These are phyloP conservation scores for Penicillium odoratum DNA, from an alignment of 495 filamentous ascomycete species.

Conservation along the genomic window DNA sequence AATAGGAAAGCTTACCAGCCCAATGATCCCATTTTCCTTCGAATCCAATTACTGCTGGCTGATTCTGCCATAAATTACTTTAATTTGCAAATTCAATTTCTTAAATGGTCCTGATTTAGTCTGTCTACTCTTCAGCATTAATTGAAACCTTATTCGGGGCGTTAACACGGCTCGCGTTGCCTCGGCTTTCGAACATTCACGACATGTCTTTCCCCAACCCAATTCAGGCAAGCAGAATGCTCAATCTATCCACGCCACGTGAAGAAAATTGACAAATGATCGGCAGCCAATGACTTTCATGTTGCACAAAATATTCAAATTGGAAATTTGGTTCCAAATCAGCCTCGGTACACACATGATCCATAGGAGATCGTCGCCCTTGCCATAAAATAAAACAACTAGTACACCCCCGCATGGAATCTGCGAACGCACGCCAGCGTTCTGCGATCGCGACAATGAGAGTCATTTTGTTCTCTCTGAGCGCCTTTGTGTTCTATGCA, in stretches of 20 bases:
- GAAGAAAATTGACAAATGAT: slow-evolving; percentile 16
- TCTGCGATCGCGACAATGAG: slow-evolving; percentile 7
- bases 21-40: too few relatives aligned
- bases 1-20: too few relatives aligned
- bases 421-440: neutral
- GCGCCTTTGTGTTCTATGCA: slow-evolving; percentile 39
- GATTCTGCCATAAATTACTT: too few relatives aligned
- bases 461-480: slow-evolving; percentile 32
- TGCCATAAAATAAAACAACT: slow-evolving; percentile 11
- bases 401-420: neutral
- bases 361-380: neutral
- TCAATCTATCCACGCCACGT: neutral
- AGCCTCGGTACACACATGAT: slow-evolving; percentile 14
- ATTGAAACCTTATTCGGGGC: too few relatives aligned
- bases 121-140: too few relatives aligned
- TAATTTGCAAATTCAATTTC: too few relatives aligned
- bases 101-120: too few relatives aligned
- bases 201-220: slow-evolving; percentile 9
- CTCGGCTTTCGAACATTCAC: too few relatives aligned
- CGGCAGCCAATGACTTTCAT: slow-evolving; percentile 11
- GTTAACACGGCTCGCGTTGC: too few relatives aligned
- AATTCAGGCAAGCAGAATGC: slow-evolving; percentile 26
- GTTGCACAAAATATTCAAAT: neutral
- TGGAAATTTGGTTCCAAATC: neutral
- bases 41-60: too few relatives aligned